These are phyloP conservation scores for Geranium brycei DNA, from an alignment of 345 rosid species.

Conservation along the genomic window DNA sequence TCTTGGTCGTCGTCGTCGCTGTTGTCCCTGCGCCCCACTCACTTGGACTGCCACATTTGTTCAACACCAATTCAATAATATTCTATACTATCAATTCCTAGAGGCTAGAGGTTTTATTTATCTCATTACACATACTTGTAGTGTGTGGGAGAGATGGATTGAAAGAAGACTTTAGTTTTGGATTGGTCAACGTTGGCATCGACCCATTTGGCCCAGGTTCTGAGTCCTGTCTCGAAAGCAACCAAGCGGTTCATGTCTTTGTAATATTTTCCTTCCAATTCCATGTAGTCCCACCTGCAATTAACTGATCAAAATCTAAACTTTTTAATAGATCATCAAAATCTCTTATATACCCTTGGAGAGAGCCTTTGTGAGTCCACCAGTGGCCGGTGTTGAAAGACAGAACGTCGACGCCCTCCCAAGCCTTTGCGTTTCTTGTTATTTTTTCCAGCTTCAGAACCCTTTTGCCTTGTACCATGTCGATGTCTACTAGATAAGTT, in stretches of 20 bases:
- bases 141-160: conserved; percentile 78
- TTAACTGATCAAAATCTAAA: neutral
- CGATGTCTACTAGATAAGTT: conserved; percentile 82
- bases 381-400: conserved; percentile 91
- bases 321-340: neutral
- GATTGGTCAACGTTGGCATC: conserved; percentile 37
- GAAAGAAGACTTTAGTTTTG: conserved; percentile 57
- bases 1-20: conserved; percentile 17
- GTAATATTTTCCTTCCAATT: conserved; percentile 46
- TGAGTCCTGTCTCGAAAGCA: conserved; percentile 58
- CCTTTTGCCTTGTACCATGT: conserved; percentile 53
- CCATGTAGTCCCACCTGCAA: conserved; percentile 85
- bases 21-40: conserved; percentile 50
- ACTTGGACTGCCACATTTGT: conserved; percentile 37
- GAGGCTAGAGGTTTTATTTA: too few species aligned
- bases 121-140: conserved; percentile 37
- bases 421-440: conserved; percentile 52
- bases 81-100: neutral
- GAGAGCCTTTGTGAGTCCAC: conserved; percentile 78
- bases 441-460: conserved; percentile 57
- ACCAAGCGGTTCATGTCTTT: conserved; percentile 63
- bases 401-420: conserved; percentile 58
- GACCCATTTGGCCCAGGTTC: conserved; percentile 81
- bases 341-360: conserved; percentile 41
- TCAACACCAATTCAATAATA: too few species aligned